phyloP scores from a whole-genome alignment of 2,329 filamentous ascomycete genomes.

The Lasiodiplodia hormozganensis region DNA sequence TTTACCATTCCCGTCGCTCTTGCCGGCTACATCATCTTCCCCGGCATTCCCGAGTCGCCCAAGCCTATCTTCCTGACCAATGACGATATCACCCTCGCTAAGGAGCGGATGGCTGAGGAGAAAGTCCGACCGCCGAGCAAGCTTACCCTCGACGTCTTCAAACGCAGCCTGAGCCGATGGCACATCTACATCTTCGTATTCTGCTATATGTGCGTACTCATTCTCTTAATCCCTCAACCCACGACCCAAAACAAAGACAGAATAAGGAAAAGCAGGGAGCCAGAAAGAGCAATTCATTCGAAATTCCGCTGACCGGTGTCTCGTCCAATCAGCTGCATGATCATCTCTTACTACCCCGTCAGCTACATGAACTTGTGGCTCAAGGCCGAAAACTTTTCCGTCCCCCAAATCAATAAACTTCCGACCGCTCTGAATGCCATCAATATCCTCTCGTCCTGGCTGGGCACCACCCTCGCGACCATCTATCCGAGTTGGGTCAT shows the following conservation, averaged over 20 bases:
- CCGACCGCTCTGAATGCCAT: constrained; percentile 59
- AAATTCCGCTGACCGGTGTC: not conserved
- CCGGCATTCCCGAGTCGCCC: constrained; percentile 58
- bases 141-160: constrained; percentile 53
- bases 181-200: constrained; percentile 60
- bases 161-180: constrained; percentile 56
- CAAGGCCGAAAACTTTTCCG: constrained; percentile 55
- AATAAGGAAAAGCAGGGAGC: not conserved
- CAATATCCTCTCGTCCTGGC: constrained; percentile 56
- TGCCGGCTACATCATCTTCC: constrained; percentile 62
- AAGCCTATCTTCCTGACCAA: constrained; percentile 58
- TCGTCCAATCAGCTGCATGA: constrained; percentile 37
- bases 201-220: constrained; percentile 55
- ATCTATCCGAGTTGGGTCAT: constrained; percentile 60
- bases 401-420: constrained; percentile 58
- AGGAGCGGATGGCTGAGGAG: constrained; percentile 39
- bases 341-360: constrained; percentile 50
- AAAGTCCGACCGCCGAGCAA: constrained; percentile 49
- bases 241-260: not conserved
- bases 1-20: constrained; percentile 64
- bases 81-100: constrained; percentile 42
- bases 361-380: constrained; percentile 63
- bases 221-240: constrained; percentile 31
- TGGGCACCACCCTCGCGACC: constrained; percentile 59
- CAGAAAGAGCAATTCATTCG: not conserved